Conservation (phyloP, 768 basidiomycete species). For the Ramaria sp. region DNA sequence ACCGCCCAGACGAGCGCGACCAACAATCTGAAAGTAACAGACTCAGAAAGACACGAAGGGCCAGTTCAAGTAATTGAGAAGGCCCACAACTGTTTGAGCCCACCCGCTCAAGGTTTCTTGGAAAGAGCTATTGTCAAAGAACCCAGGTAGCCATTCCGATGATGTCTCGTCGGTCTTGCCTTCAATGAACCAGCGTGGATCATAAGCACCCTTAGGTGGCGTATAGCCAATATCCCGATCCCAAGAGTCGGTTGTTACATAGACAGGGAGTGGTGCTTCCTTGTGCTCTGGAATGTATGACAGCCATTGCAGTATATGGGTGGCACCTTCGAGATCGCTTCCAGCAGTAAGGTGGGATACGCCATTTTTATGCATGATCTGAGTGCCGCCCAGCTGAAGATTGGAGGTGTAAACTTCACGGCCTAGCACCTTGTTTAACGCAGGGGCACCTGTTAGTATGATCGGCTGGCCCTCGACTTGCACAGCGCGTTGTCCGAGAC, state of each 20-base stretch:
- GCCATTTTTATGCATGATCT: constrained; percentile 99
- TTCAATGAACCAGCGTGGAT: constrained; percentile 96
- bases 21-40: constrained; percentile 45
- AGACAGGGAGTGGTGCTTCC: constrained; percentile 68
- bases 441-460: constrained; percentile 93
- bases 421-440: constrained; percentile 97
- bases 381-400: constrained; percentile 97
- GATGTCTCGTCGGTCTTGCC: constrained; percentile 83
- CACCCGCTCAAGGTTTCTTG: constrained; percentile 98
- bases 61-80: neutral
- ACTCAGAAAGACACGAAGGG: neutral
- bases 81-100: constrained; percentile 85
- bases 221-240: constrained; percentile 85
- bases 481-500: constrained; percentile 93
- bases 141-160: constrained; percentile 72
- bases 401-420: constrained; percentile 99
- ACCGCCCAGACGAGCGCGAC: constrained; percentile 91
- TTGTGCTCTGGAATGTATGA: constrained; percentile 85
- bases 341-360: constrained; percentile 92
- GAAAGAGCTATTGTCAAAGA: constrained; percentile 97
- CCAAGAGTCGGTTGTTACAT: constrained; percentile 65
- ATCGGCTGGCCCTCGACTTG: constrained; percentile 99
- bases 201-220: constrained; percentile 91
- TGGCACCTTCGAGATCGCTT: constrained; percentile 92
- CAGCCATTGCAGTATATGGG: constrained; percentile 89